A percentile compares a stretch with the other conserved stretches of the same genome.
These are phyloP conservation scores for Melaleuca quinquenervia DNA, from an alignment of 345 rosid species.

Conservation along the genomic window DNA sequence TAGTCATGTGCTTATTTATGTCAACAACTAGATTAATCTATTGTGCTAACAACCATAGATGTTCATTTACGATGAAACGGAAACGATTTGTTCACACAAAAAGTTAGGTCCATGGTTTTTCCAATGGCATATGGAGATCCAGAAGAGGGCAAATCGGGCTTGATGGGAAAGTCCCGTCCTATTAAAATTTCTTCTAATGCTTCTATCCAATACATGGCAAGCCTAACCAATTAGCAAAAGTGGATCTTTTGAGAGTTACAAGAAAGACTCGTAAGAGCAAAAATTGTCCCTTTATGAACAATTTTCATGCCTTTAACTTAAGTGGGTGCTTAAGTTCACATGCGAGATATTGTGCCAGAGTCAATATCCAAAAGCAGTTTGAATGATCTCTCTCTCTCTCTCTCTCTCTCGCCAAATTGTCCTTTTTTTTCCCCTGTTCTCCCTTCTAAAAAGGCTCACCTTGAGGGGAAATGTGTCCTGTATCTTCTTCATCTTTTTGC, in stretches of 20 bases:
- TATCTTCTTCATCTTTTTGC: background rate
- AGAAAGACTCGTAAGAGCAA: background rate
- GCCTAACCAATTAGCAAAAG: background rate
- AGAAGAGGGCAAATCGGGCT: background rate
- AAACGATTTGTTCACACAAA: background rate
- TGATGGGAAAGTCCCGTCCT: background rate
- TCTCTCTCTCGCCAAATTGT: background rate
- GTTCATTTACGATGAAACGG: background rate
- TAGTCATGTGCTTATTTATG: background rate
- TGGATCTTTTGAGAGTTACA: background rate
- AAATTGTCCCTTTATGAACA: background rate
- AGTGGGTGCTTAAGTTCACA: background rate
- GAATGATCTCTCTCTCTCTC: background rate
- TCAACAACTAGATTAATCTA: rapidly evolving
- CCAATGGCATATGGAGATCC: background rate
- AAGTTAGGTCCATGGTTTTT: background rate
- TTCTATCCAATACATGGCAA: background rate
- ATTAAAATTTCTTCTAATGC: background rate
- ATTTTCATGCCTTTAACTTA: background rate
- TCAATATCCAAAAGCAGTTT: background rate
- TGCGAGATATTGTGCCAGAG: background rate
- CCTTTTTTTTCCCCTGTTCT: background rate
- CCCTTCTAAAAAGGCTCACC: slow-evolving; percentile 17
- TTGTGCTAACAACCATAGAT: background rate
- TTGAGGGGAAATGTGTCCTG: background rate